Conservation (phyloP, 2,329 filamentous ascomycete species). For the Hymenoscyphus repandus region DNA sequence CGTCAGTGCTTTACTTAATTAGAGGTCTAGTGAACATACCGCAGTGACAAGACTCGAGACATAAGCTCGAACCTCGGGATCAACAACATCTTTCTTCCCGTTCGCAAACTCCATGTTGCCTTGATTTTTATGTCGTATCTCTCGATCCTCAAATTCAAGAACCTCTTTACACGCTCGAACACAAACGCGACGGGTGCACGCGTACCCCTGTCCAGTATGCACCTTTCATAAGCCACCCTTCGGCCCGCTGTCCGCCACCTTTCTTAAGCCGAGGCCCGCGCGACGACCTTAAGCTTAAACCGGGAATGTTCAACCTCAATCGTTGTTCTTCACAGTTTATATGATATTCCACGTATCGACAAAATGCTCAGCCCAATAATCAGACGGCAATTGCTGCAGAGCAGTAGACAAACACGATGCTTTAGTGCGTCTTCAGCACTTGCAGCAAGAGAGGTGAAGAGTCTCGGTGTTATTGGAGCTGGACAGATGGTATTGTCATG, state of each 20-base stretch:
- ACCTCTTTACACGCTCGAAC: slow-evolving; percentile 19
- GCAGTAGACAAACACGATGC: slow-evolving; percentile 35
- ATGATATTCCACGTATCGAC: slow-evolving; percentile 1
- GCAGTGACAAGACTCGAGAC: slow-evolving; percentile 92
- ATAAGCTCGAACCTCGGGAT: slow-evolving; percentile 88
- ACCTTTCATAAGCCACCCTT: not conserved
- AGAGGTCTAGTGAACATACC: slow-evolving; percentile 33
- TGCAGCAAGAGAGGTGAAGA: slow-evolving; percentile 70
- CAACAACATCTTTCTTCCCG: slow-evolving; percentile 58
- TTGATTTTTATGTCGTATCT: not conserved
- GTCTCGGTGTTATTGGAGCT: slow-evolving; percentile 84
- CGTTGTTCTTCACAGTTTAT: not conserved
- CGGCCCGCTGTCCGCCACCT: not conserved
- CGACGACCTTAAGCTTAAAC: slow-evolving; percentile 8
- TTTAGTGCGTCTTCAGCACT: slow-evolving; percentile 66
- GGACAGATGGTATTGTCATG: slow-evolving; percentile 79
- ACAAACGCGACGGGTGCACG: slow-evolving; percentile 4
- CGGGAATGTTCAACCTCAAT: slow-evolving; percentile 9
- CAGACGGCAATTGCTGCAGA: slow-evolving; percentile 21
- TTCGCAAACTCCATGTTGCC: slow-evolving; percentile 50
- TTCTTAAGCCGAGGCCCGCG: slow-evolving; percentile 14
- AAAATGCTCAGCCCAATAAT: slow-evolving; percentile 28
- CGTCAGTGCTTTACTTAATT: slow-evolving; percentile 17
- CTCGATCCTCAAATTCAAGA: slow-evolving; percentile 3
- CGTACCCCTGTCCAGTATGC: slow-evolving; percentile 13